Percentiles rank a stretch among this genome's conserved stretches.
phyloP scores from a whole-genome alignment of 2,329 filamentous ascomycete species.

The Alternaria arborescens region DNA sequence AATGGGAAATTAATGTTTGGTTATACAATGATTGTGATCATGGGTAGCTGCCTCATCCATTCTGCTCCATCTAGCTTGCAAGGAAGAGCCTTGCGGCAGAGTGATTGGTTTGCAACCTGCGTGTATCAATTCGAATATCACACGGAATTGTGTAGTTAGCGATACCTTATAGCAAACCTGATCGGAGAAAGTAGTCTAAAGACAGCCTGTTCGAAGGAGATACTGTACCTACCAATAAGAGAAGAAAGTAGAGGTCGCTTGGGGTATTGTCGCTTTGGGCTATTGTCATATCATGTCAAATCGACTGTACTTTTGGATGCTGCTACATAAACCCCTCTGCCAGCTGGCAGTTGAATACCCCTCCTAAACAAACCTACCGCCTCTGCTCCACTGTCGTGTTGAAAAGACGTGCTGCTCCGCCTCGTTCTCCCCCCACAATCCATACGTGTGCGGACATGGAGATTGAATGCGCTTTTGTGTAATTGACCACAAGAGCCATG shows the following conservation, averaged over 20 bases:
- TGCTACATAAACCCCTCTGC: conserved; percentile 12
- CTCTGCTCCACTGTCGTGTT: conserved; percentile 13
- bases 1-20: neutral
- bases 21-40: neutral
- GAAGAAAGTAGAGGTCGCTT: conserved; percentile 9
- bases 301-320: conserved; percentile 19
- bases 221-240: conserved; percentile 5
- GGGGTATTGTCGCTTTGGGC: conserved; percentile 30
- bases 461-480: neutral
- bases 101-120: neutral
- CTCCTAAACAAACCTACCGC: conserved; percentile 3
- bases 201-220: neutral
- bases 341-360: conserved; percentile 22
- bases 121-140: neutral
- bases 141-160: neutral
- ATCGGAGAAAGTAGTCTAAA: neutral
- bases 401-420: conserved; percentile 14
- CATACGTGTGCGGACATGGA: neutral
- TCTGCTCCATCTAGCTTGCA: neutral
- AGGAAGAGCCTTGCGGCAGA: neutral
- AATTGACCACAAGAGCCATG: neutral
- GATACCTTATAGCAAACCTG: neutral
- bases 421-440: neutral
- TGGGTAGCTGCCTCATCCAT: neutral
- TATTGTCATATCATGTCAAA: conserved; percentile 16